These are phyloP conservation scores for Penicillium herquei DNA, from an alignment of 495 filamentous ascomycete genomes.

Conservation along the genomic window DNA sequence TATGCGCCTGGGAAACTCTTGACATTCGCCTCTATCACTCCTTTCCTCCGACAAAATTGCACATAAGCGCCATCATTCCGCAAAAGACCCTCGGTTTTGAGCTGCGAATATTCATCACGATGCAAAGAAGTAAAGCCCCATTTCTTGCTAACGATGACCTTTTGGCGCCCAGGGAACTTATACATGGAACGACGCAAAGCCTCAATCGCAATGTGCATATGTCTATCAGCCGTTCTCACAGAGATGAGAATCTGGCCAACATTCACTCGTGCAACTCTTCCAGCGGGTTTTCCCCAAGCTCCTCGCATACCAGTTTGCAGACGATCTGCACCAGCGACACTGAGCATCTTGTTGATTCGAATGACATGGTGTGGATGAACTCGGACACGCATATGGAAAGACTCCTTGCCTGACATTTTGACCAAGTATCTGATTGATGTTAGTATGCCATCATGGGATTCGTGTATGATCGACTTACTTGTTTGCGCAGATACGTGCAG, in stretches of 20 bases:
- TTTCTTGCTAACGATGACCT: slow-evolving; percentile 99
- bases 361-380: slow-evolving; percentile 98
- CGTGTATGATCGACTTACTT: slow-evolving; percentile 28
- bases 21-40: slow-evolving; percentile 77
- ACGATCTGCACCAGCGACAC: slow-evolving; percentile 98
- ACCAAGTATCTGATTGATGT: slow-evolving; percentile 68
- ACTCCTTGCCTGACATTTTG: slow-evolving; percentile 95
- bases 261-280: slow-evolving; percentile 95
- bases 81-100: slow-evolving; percentile 79
- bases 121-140: slow-evolving; percentile 87
- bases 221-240: slow-evolving; percentile 83
- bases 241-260: slow-evolving; percentile 97
- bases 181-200: slow-evolving; percentile 96
- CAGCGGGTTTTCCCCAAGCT: slow-evolving; percentile 98
- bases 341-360: slow-evolving; percentile 99
- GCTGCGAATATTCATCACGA: slow-evolving; percentile 66
- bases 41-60: slow-evolving; percentile 88
- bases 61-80: slow-evolving; percentile 94
- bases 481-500: slow-evolving; percentile 98
- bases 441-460: slow-evolving; percentile 13
- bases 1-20: slow-evolving; percentile 87
- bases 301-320: slow-evolving; percentile 99
- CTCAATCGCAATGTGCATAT: slow-evolving; percentile 74
- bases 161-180: slow-evolving; percentile 99
- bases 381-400: slow-evolving; percentile 96